Percentiles rank a stretch among this genome's conserved stretches.
Conservation (phyloP, 371 early-diverging fungal species). For the Mortierella sp. region DNA sequence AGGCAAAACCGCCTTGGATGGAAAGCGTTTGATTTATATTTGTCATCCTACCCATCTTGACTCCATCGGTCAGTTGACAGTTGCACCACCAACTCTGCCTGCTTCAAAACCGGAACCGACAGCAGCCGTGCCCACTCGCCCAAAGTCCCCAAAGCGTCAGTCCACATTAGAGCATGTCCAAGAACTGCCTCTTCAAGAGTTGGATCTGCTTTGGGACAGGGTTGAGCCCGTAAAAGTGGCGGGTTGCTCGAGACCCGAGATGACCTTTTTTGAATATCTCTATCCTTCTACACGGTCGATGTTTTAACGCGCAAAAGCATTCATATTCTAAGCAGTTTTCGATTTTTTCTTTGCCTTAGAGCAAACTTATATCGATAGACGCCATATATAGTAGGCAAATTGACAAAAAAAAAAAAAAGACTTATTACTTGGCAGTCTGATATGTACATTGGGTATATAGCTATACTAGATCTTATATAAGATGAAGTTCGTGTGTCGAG, state of each 20-base stretch:
- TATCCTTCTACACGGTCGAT: constrained; percentile 41
- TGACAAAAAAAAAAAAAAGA: not conserved
- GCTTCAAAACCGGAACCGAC: not conserved
- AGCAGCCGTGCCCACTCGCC: constrained; percentile 6
- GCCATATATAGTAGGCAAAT: not conserved
- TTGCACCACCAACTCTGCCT: not conserved
- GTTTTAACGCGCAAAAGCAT: constrained; percentile 13
- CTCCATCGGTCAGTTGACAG: constrained; percentile 33
- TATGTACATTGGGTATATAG: not conserved
- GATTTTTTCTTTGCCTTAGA: not conserved
- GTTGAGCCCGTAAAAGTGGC: constrained; percentile 38
- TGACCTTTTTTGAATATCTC: constrained; percentile 56
- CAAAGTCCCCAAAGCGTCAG: constrained; percentile 31
- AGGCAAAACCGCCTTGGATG: constrained; percentile 54
- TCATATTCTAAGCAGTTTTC: not conserved
- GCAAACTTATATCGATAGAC: not conserved
- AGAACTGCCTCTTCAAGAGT: constrained; percentile 41
- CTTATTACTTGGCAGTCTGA: not conserved
- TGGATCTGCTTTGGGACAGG: constrained; percentile 48
- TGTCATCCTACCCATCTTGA: constrained; percentile 53
- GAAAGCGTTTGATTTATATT: constrained; percentile 48
- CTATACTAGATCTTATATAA: not conserved
- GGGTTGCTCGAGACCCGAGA: constrained; percentile 34
- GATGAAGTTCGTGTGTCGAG: constrained; percentile 19
- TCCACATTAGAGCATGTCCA: constrained; percentile 49